phyloP scores from a whole-genome alignment of 2,329 filamentous ascomycete genomes.

The Sarocladiaceae sp. region DNA sequence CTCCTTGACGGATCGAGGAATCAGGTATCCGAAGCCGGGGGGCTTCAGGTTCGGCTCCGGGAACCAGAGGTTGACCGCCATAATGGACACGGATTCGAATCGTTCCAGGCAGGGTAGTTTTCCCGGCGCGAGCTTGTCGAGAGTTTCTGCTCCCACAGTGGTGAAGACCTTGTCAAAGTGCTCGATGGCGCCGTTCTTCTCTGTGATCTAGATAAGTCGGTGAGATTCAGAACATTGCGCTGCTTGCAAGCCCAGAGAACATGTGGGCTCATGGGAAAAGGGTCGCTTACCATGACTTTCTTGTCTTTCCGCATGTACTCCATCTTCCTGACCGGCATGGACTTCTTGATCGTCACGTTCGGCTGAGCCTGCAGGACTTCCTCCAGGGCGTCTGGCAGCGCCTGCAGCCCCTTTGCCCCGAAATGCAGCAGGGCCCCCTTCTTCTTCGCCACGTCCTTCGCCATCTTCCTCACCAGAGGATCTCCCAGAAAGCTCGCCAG shows the following conservation, averaged over 20 bases:
- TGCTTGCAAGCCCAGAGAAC: neutral
- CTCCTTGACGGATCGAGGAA: conserved; percentile 65
- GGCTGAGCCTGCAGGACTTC: conserved; percentile 39
- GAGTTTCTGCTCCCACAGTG: conserved; percentile 48
- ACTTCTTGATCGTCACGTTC: conserved; percentile 55
- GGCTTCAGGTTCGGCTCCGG: conserved; percentile 55
- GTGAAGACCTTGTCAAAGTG: conserved; percentile 56
- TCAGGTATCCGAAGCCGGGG: conserved; percentile 83
- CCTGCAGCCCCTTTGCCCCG: conserved; percentile 52
- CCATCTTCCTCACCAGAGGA: conserved; percentile 19
- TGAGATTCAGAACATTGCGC: too few relatives aligned
- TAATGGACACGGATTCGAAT: conserved; percentile 69
- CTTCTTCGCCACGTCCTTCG: conserved; percentile 3
- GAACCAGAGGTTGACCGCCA: conserved; percentile 90
- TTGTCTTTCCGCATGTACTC: conserved; percentile 28
- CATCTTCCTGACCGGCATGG: conserved; percentile 42
- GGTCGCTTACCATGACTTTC: conserved; percentile 34
- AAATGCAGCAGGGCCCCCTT: conserved; percentile 24
- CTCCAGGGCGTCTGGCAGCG: conserved; percentile 50
- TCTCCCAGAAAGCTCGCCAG: conserved; percentile 17
- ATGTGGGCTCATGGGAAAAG: conserved; percentile 3
- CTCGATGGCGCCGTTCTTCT: conserved; percentile 10
- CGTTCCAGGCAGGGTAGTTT: conserved; percentile 42
- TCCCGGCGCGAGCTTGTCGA: conserved; percentile 29
- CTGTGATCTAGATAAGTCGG: conserved; percentile 8